Percentiles rank a stretch among this genome's conserved stretches.
These are phyloP conservation scores for Colletotrichum chlorophyti DNA, from an alignment of 2,329 filamentous ascomycete species.

Conservation along the genomic window DNA sequence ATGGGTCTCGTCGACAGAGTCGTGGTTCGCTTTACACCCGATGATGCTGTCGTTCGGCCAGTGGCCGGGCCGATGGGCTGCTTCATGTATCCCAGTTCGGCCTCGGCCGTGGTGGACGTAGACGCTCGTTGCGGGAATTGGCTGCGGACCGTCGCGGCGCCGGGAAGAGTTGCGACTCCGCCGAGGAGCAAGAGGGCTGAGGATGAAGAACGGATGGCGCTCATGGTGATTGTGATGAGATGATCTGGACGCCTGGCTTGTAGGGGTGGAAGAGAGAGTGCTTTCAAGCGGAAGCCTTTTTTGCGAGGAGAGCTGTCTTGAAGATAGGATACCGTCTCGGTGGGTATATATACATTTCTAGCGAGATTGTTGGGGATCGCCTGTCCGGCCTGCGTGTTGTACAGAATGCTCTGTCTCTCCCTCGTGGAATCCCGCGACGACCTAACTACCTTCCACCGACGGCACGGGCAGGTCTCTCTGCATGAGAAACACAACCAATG, in stretches of 20 bases:
- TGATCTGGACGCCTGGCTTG: not conserved
- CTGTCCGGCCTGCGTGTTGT: no score
- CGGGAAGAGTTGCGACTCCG: slow-evolving; percentile 31
- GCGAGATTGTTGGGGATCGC: slow-evolving; percentile 19
- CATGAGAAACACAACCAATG: slow-evolving; percentile 23
- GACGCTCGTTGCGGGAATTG: slow-evolving; percentile 15
- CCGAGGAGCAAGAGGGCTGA: slow-evolving; percentile 32
- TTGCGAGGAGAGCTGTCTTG: no score
- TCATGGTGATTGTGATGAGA: not conserved
- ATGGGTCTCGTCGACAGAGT: not conserved
- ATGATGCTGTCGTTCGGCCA: not conserved
- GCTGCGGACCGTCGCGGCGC: slow-evolving; percentile 30
- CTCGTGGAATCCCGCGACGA: slow-evolving; percentile 9
- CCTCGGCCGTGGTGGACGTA: slow-evolving; percentile 1
- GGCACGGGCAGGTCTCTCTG: slow-evolving; percentile 2
- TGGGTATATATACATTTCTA: not conserved
- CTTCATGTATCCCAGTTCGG: slow-evolving; percentile 25
- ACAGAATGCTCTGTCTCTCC: no score
- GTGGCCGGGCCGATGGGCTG: slow-evolving; percentile 21
- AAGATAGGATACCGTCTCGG: not conserved
- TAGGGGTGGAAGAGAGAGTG: not conserved
- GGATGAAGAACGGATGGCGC: slow-evolving; percentile 23
- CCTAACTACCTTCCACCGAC: slow-evolving; percentile 11
- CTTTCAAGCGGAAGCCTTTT: slow-evolving; percentile 1
- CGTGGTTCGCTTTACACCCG: not conserved